Conservation (phyloP, 1,139 yeast genomes). For the Scheffersomyces insectosa region DNA sequence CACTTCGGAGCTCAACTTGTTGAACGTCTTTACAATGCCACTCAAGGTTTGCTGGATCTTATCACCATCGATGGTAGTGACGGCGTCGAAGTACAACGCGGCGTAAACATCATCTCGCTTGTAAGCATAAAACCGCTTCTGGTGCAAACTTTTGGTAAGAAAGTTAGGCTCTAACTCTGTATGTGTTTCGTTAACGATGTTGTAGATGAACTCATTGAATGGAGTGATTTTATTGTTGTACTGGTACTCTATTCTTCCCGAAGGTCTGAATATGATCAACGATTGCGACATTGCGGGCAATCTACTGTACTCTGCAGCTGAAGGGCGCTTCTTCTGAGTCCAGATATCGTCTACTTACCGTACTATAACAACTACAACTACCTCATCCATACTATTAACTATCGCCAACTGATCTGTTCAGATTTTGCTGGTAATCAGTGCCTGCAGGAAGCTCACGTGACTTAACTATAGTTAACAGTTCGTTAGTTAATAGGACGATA, state of each 20-base stretch:
- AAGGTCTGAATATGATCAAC: constrained; percentile 37
- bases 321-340: neutral
- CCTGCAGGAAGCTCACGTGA: too few species aligned
- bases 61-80: constrained; percentile 43
- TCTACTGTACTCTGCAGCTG: neutral
- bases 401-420: neutral
- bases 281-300: constrained; percentile 22
- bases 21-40: constrained; percentile 37
- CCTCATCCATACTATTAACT: neutral
- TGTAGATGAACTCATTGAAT: constrained; percentile 41
- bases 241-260: constrained; percentile 42
- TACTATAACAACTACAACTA: neutral
- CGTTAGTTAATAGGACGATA: too few species aligned
- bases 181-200: constrained; percentile 39
- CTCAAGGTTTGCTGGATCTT: constrained; percentile 34
- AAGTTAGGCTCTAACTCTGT: constrained; percentile 36
- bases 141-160: constrained; percentile 32
- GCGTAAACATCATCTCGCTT: constrained; percentile 32
- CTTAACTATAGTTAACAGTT: too few species aligned
- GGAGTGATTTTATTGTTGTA: constrained; percentile 38
- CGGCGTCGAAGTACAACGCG: constrained; percentile 43
- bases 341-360: neutral
- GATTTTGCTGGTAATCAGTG: too few species aligned
- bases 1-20: constrained; percentile 26
- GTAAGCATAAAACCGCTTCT: constrained; percentile 39